These are phyloP conservation scores for Beta macrorhiza DNA, from an alignment of 179 eudicot genomes.

Conservation along the genomic window DNA sequence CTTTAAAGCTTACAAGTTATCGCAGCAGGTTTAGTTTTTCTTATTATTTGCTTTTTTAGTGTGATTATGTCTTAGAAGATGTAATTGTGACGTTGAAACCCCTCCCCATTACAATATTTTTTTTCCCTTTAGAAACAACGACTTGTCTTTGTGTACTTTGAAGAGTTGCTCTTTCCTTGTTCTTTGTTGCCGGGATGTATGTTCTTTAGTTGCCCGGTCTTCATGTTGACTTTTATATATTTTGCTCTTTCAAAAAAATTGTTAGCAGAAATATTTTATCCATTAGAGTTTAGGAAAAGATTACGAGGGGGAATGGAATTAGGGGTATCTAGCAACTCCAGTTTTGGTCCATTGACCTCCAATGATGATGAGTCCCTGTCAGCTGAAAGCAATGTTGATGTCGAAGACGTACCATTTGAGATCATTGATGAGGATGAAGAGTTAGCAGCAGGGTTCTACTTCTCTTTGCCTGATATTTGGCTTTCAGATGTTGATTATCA, in stretches of 20 bases:
- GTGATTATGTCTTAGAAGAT: neutral
- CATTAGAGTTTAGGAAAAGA: neutral
- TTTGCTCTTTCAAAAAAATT: neutral
- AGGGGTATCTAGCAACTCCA: neutral
- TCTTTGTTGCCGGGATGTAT: neutral
- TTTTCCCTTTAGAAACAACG: neutral
- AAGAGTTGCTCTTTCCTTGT: neutral
- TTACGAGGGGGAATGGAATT: neutral
- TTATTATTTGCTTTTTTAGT: neutral
- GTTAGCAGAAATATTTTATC: neutral
- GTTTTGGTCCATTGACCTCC: neutral
- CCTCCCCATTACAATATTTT: neutral
- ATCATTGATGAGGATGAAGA: constrained; percentile 18
- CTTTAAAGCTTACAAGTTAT: neutral
- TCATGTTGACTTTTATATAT: constrained; percentile 7
- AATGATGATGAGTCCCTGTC: constrained; percentile 23
- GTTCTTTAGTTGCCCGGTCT: constrained; percentile 17
- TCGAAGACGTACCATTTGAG: constrained; percentile 13
- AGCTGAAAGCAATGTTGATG: constrained; percentile 21
- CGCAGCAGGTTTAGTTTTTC: neutral
- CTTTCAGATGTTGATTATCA: constrained; percentile 20
- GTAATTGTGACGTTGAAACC: neutral
- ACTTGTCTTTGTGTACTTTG: neutral
- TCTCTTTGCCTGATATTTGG: constrained; percentile 26
- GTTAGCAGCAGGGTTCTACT: constrained; percentile 20